phyloP scores from a whole-genome alignment of 306 rosid genomes.

The Vigna reflexopilosa region DNA sequence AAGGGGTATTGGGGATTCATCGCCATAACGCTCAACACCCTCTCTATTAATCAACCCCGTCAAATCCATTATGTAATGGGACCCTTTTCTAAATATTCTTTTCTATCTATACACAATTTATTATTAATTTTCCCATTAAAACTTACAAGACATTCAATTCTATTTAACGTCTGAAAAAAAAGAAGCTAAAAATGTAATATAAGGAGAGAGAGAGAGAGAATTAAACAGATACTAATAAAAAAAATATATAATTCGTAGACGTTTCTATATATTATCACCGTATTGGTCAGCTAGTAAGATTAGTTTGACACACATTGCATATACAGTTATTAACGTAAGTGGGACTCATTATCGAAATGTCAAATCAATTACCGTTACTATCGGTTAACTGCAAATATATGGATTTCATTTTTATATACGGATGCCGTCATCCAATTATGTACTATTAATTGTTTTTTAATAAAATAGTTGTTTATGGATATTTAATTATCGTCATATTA shows the following conservation, averaged over 20 bases:
- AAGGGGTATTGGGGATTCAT: background rate
- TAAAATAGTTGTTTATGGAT: background rate
- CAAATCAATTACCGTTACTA: slow-evolving; percentile 15
- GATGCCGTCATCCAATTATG: background rate
- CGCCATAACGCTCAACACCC: background rate
- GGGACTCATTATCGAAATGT: background rate
- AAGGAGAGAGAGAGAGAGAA: background rate
- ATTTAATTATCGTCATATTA: background rate
- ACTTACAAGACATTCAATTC: background rate
- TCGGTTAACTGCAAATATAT: background rate
- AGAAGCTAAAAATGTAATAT: background rate
- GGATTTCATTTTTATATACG: background rate
- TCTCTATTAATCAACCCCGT: slow-evolving; percentile 33
- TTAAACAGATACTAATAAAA: background rate
- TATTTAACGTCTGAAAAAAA: background rate
- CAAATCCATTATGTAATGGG: slow-evolving; percentile 33
- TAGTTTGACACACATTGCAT: slow-evolving; percentile 3
- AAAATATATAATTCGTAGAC: background rate
- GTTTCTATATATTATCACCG: background rate
- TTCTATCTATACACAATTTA: background rate
- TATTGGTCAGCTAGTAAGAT: background rate
- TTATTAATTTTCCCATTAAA: background rate
- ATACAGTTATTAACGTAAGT: background rate
- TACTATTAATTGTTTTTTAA: background rate
- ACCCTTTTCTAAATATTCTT: slow-evolving; percentile 13